phyloP scores from a whole-genome alignment of 305 asterid species.

The Salvia sclarea region DNA sequence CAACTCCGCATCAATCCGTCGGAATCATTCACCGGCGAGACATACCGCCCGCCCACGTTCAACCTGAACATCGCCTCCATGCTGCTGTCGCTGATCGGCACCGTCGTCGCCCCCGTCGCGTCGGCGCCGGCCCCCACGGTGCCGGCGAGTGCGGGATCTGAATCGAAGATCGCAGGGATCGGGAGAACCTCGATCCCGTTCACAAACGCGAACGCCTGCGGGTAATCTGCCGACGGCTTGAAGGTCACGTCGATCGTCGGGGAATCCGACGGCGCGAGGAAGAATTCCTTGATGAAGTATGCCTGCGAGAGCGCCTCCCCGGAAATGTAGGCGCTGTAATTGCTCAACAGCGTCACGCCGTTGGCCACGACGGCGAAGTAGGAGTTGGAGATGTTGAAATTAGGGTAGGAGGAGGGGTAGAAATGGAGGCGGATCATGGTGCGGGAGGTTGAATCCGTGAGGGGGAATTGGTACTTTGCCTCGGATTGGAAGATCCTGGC shows the following conservation, averaged over 20 bases:
- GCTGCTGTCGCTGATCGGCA: conserved; percentile 43
- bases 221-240: conserved; percentile 52
- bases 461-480: conserved; percentile 54
- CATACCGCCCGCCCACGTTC: conserved; percentile 74
- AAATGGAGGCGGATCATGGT: conserved; percentile 75
- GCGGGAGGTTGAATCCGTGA: conserved; percentile 45
- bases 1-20: conserved; percentile 77
- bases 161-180: conserved; percentile 48
- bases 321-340: conserved; percentile 68
- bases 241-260: conserved; percentile 52
- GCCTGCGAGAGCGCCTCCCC: conserved; percentile 85
- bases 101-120: conserved; percentile 31
- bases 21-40: conserved; percentile 61
- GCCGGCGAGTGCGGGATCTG: conserved; percentile 44
- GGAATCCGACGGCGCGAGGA: conserved; percentile 44
- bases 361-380: conserved; percentile 59
- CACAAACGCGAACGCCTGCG: conserved; percentile 62
- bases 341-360: conserved; percentile 52
- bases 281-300: conserved; percentile 75
- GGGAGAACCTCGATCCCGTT: conserved; percentile 78
- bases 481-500: conserved; percentile 74
- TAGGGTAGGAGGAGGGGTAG: conserved; percentile 74
- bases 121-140: conserved; percentile 26
- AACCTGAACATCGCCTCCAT: conserved; percentile 70
- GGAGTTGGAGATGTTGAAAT: conserved; percentile 59